Evolutionary conservation across 129 eudicot genomes (phyloP).

Genomic region (Flaveria brownii): DNA sequence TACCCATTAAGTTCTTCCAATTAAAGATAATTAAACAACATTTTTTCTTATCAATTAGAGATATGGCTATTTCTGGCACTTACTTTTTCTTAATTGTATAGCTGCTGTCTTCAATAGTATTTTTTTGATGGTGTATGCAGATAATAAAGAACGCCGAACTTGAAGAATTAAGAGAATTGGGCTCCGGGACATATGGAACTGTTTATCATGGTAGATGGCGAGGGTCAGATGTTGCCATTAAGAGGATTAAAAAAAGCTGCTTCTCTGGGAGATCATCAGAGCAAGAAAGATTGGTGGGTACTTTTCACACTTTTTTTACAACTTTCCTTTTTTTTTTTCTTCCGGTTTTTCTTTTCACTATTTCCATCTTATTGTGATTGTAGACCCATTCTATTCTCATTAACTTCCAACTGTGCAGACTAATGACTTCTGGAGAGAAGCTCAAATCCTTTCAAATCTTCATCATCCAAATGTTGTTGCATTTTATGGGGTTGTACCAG

Average conservation of each 20-base stretch:
- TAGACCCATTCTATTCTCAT: background rate
- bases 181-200: constrained; percentile 93
- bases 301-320: constrained; percentile 19
- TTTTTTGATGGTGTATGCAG: constrained; percentile 41
- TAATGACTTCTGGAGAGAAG: constrained; percentile 91
- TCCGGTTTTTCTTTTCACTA: background rate
- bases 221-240: constrained; percentile 93
- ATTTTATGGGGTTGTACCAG: constrained; percentile 95
- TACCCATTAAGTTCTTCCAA: background rate
- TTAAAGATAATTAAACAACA: background rate
- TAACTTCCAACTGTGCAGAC: constrained; percentile 43
- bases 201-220: constrained; percentile 96
- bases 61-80: constrained; percentile 13
- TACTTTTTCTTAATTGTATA: background rate
- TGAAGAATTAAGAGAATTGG: constrained; percentile 85
- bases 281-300: constrained; percentile 87
- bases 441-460: constrained; percentile 79
- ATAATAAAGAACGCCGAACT: constrained; percentile 88
- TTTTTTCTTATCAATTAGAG: background rate
- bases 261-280: constrained; percentile 89
- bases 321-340: background rate
- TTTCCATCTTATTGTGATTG: constrained; percentile 11
- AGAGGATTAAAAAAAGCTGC: constrained; percentile 78
- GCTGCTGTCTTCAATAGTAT: constrained; percentile 1
- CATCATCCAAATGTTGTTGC: constrained; percentile 97